Conservation (phyloP, 1,284 basidiomycete species). For the Moesziomyces parantarcticus region DNA sequence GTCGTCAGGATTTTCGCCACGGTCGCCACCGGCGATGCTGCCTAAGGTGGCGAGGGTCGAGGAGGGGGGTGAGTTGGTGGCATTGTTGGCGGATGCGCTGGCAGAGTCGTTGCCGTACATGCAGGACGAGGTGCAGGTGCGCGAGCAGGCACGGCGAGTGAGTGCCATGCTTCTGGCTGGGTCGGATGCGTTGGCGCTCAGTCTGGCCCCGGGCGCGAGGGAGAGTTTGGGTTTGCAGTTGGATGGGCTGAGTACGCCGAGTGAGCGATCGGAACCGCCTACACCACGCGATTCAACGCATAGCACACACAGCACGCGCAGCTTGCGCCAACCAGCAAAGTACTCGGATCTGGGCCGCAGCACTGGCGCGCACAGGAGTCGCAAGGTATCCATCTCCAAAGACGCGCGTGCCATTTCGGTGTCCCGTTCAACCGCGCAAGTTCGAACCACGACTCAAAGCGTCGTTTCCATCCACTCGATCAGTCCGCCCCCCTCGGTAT, state of each 20-base stretch:
- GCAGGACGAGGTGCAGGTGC: constrained; percentile 9
- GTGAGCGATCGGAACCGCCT: constrained; percentile 22
- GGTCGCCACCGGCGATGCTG: constrained; percentile 9
- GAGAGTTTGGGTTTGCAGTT: constrained; percentile 34
- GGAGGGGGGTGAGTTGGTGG: constrained; percentile 17
- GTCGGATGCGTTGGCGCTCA: constrained; percentile 45
- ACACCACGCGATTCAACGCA: constrained; percentile 9
- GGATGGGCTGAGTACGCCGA: constrained; percentile 36
- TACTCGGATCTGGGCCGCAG: no score
- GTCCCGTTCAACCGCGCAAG: no score
- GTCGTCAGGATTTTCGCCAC: constrained; percentile 27
- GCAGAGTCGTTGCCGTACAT: constrained; percentile 38
- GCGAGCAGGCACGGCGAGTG: constrained; percentile 31
- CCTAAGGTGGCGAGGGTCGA: constrained; percentile 9
- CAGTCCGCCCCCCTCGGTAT: no score
- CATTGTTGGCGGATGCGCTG: constrained; percentile 39
- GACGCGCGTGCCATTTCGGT: no score
- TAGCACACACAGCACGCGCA: background rate
- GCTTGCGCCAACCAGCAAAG: no score
- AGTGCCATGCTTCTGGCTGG: constrained; percentile 48
- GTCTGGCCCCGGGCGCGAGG: constrained; percentile 42
- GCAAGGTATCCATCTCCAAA: background rate
- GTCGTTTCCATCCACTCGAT: no score
- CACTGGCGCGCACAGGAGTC: no score
- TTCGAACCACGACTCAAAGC: no score